Conservation (phyloP, 495 filamentous ascomycete genomes). For the Parathielavia hyrcaniae region DNA sequence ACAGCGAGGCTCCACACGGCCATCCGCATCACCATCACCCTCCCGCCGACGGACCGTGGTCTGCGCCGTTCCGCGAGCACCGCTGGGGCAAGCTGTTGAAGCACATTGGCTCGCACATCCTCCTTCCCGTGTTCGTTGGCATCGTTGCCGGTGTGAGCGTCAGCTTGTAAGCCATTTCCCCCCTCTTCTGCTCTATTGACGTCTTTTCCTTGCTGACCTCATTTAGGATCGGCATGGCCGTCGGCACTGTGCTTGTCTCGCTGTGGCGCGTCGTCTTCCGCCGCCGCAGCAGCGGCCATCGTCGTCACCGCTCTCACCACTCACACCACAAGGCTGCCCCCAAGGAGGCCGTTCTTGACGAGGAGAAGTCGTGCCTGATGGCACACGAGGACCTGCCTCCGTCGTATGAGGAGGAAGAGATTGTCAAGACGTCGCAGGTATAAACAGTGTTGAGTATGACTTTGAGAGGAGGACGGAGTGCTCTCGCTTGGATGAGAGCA, state of each 20-base stretch:
- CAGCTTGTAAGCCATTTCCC: slow-evolving; percentile 41
- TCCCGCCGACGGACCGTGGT: neutral
- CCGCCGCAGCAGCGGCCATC: slow-evolving; percentile 20
- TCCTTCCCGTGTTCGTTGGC: slow-evolving; percentile 48
- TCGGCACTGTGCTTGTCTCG: slow-evolving; percentile 44
- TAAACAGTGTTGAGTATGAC: neutral
- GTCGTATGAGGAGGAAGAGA: slow-evolving; percentile 32
- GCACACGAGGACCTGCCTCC: slow-evolving; percentile 37
- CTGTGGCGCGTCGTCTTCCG: slow-evolving; percentile 39
- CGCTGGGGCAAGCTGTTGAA: slow-evolving; percentile 41
- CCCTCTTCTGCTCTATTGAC: no score
- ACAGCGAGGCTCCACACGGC: slow-evolving; percentile 10
- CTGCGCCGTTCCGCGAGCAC: slow-evolving; percentile 23
- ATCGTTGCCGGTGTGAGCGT: slow-evolving; percentile 48
- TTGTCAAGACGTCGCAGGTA: slow-evolving; percentile 14
- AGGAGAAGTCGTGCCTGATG: slow-evolving; percentile 44
- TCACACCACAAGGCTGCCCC: slow-evolving; percentile 26
- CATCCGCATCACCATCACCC: slow-evolving; percentile 17
- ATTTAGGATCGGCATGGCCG: slow-evolving; percentile 45
- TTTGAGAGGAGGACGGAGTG: neutral
- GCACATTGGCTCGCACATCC: slow-evolving; percentile 44
- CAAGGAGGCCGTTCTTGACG: slow-evolving; percentile 28
- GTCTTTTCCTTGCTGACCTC: neutral
- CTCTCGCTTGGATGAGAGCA: neutral
- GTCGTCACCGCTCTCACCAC: slow-evolving; percentile 13